phyloP scores from a whole-genome alignment of 2,329 filamentous ascomycete genomes.

The Colletotrichum siamense region DNA sequence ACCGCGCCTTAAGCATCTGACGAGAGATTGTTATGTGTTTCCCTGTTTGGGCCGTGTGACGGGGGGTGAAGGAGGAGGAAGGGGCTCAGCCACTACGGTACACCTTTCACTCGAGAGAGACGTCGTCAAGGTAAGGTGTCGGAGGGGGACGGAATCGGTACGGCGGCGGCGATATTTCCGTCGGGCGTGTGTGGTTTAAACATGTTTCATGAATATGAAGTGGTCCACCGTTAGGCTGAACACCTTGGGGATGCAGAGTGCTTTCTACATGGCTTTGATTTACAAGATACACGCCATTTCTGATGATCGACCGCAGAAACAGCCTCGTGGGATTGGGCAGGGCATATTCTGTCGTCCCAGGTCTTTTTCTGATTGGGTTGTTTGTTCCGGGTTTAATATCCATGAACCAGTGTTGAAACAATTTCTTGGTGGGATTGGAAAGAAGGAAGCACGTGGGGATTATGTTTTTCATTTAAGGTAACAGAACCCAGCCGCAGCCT shows the following conservation, averaged over 20 bases:
- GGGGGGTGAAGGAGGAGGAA: neutral
- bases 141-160: neutral
- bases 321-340: constrained; percentile 11
- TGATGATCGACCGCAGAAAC: neutral
- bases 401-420: neutral
- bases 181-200: neutral
- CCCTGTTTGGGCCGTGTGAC: neutral
- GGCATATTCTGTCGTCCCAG: neutral
- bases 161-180: neutral
- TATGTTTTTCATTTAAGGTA: neutral
- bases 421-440: neutral
- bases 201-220: neutral
- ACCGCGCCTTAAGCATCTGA: neutral
- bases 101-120: neutral
- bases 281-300: neutral
- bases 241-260: neutral
- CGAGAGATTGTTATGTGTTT: neutral
- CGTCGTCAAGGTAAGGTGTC: neutral
- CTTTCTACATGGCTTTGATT: neutral
- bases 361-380: neutral
- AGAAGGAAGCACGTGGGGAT: neutral
- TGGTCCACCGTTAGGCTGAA: neutral
- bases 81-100: neutral
- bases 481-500: neutral
- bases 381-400: neutral